Percentiles rank a stretch among this genome's conserved stretches.
Conservation (phyloP, 2,329 filamentous ascomycete genomes). For the Metarhizium anisopliae region DNA sequence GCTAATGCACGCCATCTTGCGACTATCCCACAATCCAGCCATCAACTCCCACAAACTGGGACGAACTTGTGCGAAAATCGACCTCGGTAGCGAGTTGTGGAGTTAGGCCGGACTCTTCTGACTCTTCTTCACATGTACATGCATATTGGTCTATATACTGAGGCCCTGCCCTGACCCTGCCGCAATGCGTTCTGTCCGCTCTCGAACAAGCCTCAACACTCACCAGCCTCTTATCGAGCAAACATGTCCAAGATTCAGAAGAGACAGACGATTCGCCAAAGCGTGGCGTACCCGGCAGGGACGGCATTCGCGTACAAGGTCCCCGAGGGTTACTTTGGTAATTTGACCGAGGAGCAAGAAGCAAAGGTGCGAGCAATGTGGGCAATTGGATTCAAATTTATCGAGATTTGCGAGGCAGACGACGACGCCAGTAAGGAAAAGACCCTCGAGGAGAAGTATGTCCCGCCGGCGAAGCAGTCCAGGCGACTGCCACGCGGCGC, state of each 20-base stretch:
- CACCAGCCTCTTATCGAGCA: not conserved
- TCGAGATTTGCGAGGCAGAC: conserved; percentile 40
- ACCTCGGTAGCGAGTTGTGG: not conserved
- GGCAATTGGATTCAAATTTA: conserved; percentile 62
- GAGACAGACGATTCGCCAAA: not conserved
- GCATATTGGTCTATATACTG: not conserved
- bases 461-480: conserved; percentile 18
- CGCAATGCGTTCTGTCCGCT: not conserved
- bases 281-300: not conserved
- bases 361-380: conserved; percentile 76
- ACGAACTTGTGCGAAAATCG: not conserved
- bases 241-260: conserved; percentile 4
- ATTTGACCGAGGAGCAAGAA: conserved; percentile 72
- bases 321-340: conserved; percentile 35
- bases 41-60: not conserved
- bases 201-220: not conserved
- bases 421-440: conserved; percentile 14
- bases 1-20: conserved; percentile 2
- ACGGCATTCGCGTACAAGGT: conserved; percentile 1
- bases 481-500: conserved; percentile 55
- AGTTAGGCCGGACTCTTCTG: not conserved
- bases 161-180: not conserved
- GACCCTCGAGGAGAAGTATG: conserved; percentile 22
- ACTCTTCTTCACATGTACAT: not conserved
- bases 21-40: not conserved